Evolutionary conservation across 805 yeast genomes (phyloP), one percentile per base, ranked within the genome.

Genomic region (Sungouiozyma ichnusensis): DNA sequence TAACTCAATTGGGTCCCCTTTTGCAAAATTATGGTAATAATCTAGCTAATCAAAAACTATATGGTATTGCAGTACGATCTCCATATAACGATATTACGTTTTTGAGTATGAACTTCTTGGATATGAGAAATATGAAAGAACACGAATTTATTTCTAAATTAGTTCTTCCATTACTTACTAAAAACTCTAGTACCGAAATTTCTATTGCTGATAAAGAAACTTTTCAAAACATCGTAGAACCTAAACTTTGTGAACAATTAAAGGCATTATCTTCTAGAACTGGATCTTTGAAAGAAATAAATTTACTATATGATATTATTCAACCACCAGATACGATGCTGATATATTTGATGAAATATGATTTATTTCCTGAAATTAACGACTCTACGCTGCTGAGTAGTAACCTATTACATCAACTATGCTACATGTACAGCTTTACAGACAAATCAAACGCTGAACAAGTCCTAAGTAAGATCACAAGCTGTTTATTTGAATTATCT

Each of bases 251-350:
- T 11, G 11, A 24, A 24, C 29, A 7, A 6, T 24, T 24, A 24
- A 24, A 24, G 29, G 29, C 6, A 11, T 24, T 24, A 24, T 11
- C 11, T 24, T 24, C 29, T 24, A 24, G 11, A 11, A 24, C 11
- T 24, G 29, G 29, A 24, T 11, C 6, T 24, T 24, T 24, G 29
- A 11, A 24, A 24, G 11, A 24, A 7, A 24, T 24, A 6, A 24
- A 24, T 11, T 24, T 24, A 11, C 29, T 44, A 54, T 3, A 7
- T 41, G 32, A 36, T 20, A 33, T 5, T 17, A 20, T 33, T 14
- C 15, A 19, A 16, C 39, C 44, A 7, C 18, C 36, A 11, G n/a
- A 15, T 9, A 19, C 19, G 16, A 36, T 41, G 18, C 36, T 32
- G 8, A 35, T 32, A 24, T 11, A 15, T 6, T 5, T 41, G 16